phyloP scores from a whole-genome alignment of 768 basidiomycete species.

The Suillus occidentalis region DNA sequence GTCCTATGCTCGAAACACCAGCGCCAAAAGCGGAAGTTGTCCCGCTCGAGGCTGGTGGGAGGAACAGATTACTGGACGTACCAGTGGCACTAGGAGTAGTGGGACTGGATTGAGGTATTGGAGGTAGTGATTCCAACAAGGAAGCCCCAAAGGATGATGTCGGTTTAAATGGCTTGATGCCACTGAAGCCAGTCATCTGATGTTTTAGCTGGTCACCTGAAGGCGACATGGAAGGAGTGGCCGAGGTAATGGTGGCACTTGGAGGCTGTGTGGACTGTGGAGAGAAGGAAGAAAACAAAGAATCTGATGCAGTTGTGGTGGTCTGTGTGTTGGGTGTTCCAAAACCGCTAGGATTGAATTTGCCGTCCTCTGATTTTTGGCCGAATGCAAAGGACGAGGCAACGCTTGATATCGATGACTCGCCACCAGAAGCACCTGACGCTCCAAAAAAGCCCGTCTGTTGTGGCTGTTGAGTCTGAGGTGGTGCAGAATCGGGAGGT shows the following conservation, averaged over 20 bases:
- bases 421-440: slow-evolving; percentile 20
- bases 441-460: slow-evolving; percentile 31
- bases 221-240: slow-evolving; percentile 31
- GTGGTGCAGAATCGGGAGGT: slow-evolving; percentile 27
- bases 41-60: slow-evolving; percentile 26
- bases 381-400: slow-evolving; percentile 70
- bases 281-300: slow-evolving; percentile 42
- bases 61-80: slow-evolving; percentile 13
- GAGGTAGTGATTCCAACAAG: slow-evolving; percentile 69
- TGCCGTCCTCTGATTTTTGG: slow-evolving; percentile 31
- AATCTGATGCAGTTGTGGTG: slow-evolving; percentile 42
- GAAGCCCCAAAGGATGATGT: slow-evolving; percentile 78
- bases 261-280: slow-evolving; percentile 53
- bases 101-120: slow-evolving; percentile 61
- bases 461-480: slow-evolving; percentile 29
- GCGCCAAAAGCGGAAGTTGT: slow-evolving; percentile 12
- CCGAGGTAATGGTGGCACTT: slow-evolving; percentile 38
- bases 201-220: slow-evolving; percentile 33
- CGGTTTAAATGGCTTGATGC: slow-evolving; percentile 82
- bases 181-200: slow-evolving; percentile 53
- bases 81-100: slow-evolving; percentile 41
- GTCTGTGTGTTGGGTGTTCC: slow-evolving; percentile 33
- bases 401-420: slow-evolving; percentile 63
- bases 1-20: slow-evolving; percentile 10
- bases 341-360: slow-evolving; percentile 12